Percentiles rank a stretch among this genome's conserved stretches.
These are phyloP conservation scores for Cordyceps tenuipes DNA, from an alignment of 2,329 filamentous ascomycete genomes.

Conservation along the genomic window DNA sequence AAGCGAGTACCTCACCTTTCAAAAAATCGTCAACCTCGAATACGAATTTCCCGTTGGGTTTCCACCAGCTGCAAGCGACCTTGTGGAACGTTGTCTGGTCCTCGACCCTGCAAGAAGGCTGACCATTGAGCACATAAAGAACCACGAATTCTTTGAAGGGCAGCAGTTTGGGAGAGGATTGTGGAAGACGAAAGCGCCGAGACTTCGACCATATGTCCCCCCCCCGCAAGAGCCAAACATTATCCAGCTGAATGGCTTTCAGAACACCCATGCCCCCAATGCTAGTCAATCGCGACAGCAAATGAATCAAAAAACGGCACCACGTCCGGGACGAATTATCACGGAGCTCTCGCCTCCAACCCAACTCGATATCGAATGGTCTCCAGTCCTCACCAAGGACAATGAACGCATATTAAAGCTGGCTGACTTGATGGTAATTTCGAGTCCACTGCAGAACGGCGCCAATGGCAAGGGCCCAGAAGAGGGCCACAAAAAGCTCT, in stretches of 20 bases:
- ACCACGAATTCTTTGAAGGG: constrained; percentile 89
- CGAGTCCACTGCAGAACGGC: constrained; percentile 67
- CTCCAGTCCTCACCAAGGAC: constrained; percentile 78
- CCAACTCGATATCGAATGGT: constrained; percentile 97
- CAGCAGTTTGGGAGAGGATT: constrained; percentile 73
- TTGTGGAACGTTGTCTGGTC: constrained; percentile 84
- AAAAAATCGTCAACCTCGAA: constrained; percentile 92
- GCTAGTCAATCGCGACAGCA: constrained; percentile 27
- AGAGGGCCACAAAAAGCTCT: constrained; percentile 77
- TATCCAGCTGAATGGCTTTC: constrained; percentile 61
- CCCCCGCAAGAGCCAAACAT: constrained; percentile 63
- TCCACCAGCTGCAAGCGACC: constrained; percentile 73
- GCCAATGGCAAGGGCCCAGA: constrained; percentile 63
- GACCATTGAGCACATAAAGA: constrained; percentile 93
- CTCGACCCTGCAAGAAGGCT: constrained; percentile 77
- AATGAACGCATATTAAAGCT: constrained; percentile 94
- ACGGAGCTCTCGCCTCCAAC: constrained; percentile 95
- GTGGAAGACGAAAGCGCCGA: constrained; percentile 85
- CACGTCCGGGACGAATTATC: constrained; percentile 70
- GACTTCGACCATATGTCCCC: constrained; percentile 75
- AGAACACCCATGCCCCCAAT: constrained; percentile 21
- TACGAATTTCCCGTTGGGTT: constrained; percentile 91
- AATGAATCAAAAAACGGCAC: constrained; percentile 34
- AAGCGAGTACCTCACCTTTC: constrained; percentile 95
- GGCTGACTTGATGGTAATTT: constrained; percentile 79